These are phyloP conservation scores for Micromonas commoda DNA, from an alignment of 139 green algal species.

Conservation along the genomic window DNA sequence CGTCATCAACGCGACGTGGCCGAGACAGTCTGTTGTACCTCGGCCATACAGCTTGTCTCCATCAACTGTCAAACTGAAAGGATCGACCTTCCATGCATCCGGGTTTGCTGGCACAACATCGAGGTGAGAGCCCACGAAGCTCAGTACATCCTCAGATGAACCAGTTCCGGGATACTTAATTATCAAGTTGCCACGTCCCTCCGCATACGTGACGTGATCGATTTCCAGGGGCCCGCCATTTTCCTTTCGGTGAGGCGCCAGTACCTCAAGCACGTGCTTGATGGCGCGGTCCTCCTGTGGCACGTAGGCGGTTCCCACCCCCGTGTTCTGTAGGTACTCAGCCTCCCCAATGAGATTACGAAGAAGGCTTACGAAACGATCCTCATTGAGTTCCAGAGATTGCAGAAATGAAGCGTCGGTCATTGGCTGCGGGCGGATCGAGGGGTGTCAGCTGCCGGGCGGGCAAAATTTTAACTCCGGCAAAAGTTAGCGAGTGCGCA, in stretches of 20 bases:
- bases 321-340: slow-evolving; percentile 57
- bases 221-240: slow-evolving; percentile 54
- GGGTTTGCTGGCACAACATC: slow-evolving; percentile 70
- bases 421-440: too few relatives aligned
- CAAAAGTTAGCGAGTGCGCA: too few relatives aligned
- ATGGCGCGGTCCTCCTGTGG: slow-evolving; percentile 57
- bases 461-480: too few relatives aligned
- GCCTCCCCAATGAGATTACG: slow-evolving; percentile 54
- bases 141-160: slow-evolving; percentile 40
- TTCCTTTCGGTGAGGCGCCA: slow-evolving; percentile 51
- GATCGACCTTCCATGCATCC: slow-evolving; percentile 63
- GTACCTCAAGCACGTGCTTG: slow-evolving; percentile 57
- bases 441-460: too few relatives aligned
- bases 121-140: slow-evolving; percentile 64
- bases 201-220: slow-evolving; percentile 53
- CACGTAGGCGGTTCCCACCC: slow-evolving; percentile 42
- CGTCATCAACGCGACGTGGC: slow-evolving; percentile 66
- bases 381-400: slow-evolving; percentile 25
- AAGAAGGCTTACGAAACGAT: slow-evolving; percentile 48
- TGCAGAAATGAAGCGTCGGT: not conserved
- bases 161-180: slow-evolving; percentile 53
- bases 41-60: slow-evolving; percentile 59
- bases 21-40: slow-evolving; percentile 70
- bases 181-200: slow-evolving; percentile 64
- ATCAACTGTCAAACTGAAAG: slow-evolving; percentile 57